Evolutionary conservation across 345 rosid species (phyloP).

Genomic region (Erodium maritimum): DNA sequence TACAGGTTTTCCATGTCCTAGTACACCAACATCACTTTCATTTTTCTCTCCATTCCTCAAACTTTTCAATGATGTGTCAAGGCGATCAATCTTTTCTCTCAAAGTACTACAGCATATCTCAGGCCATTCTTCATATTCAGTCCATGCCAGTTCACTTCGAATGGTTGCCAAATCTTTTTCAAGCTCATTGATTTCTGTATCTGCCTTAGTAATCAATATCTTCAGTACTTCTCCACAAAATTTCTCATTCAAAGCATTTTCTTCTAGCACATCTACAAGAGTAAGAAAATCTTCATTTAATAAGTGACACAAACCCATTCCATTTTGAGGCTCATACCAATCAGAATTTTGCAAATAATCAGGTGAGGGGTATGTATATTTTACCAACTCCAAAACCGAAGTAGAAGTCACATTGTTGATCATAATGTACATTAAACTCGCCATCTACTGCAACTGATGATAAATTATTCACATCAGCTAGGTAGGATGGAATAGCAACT

Average conservation of each 20-base stretch:
- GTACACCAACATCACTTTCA: slow-evolving; percentile 19
- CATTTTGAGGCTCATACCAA: not conserved
- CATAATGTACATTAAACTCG: slow-evolving; percentile 10
- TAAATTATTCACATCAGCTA: slow-evolving; percentile 2
- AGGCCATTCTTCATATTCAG: slow-evolving; percentile 38
- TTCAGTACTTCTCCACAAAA: slow-evolving; percentile 40
- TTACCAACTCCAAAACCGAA: slow-evolving; percentile 41
- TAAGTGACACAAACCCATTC: not conserved
- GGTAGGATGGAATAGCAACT: not conserved
- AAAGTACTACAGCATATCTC: slow-evolving; percentile 34
- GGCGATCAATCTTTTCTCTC: slow-evolving; percentile 26
- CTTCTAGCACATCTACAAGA: slow-evolving; percentile 46
- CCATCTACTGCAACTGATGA: slow-evolving; percentile 24
- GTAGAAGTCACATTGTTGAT: slow-evolving; percentile 27
- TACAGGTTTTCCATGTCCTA: slow-evolving; percentile 27
- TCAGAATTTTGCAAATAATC: slow-evolving; percentile 1
- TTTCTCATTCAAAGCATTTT: slow-evolving; percentile 43
- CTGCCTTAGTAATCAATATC: slow-evolving; percentile 39
- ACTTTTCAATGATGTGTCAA: slow-evolving; percentile 20
- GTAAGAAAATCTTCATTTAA: not conserved
- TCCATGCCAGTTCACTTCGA: slow-evolving; percentile 38
- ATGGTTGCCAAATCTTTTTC: slow-evolving; percentile 29
- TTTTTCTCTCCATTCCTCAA: slow-evolving; percentile 25
- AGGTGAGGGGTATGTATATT: not conserved
- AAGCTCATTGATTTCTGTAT: slow-evolving; percentile 40